These are phyloP conservation scores for Sergeia podlipaevii DNA, from an alignment of 208 protist genomes.

Conservation along the genomic window DNA sequence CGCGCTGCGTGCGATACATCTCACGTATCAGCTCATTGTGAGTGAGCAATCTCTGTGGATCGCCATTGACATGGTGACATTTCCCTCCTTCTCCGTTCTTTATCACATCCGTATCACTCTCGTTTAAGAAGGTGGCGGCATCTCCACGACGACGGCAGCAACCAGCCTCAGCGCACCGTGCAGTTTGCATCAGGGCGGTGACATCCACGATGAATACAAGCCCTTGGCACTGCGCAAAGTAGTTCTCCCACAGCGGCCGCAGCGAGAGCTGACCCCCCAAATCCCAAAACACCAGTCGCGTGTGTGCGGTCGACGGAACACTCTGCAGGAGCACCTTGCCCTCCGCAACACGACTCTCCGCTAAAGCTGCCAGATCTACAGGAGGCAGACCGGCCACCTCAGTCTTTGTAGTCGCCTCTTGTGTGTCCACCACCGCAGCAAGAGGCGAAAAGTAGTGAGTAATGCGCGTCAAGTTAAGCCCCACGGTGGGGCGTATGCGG, in stretches of 20 bases:
- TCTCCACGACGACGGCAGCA: background rate
- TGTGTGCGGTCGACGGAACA: constrained; percentile 11
- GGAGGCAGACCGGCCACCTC: constrained; percentile 54
- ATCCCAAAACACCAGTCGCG: constrained; percentile 93
- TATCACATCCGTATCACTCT: background rate
- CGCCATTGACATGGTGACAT: too few relatives aligned
- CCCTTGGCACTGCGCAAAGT: constrained; percentile 92
- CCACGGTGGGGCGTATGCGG: constrained; percentile 97
- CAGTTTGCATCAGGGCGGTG: constrained; percentile 16
- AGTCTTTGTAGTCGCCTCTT: constrained; percentile 36
- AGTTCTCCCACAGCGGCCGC: constrained; percentile 94
- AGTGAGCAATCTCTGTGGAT: too few relatives aligned
- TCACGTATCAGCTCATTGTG: constrained; percentile 9
- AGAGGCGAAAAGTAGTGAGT: constrained; percentile 54
- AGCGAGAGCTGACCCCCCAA: constrained; percentile 95
- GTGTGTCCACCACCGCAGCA: constrained; percentile 3
- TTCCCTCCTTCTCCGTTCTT: background rate
- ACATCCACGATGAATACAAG: constrained; percentile 94
- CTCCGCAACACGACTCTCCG: background rate
- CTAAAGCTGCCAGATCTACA: constrained; percentile 38
- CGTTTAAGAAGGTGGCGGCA: background rate
- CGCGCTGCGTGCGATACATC: constrained; percentile 30
- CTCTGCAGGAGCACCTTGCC: constrained; percentile 10
- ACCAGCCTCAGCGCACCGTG: constrained; percentile 7
- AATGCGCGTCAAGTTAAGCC: constrained; percentile 95